Percentiles rank a stretch among this genome's conserved stretches.
These are phyloP conservation scores for Chaetomium strumarium DNA, from an alignment of 2,329 filamentous ascomycete species.

Conservation along the genomic window DNA sequence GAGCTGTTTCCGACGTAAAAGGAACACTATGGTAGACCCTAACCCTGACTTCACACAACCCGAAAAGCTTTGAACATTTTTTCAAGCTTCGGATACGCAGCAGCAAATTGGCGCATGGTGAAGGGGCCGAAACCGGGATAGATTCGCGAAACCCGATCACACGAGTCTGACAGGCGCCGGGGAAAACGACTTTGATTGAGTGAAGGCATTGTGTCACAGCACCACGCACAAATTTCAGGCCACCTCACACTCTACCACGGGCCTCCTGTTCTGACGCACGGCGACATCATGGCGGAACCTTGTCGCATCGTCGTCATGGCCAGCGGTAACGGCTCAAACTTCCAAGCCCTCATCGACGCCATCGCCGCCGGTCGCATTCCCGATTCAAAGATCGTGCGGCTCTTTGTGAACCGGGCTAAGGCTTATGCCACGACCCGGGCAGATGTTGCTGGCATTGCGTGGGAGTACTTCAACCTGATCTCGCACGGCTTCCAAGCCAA, in stretches of 20 bases:
- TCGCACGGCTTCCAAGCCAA: conserved; percentile 58
- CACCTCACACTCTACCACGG: not conserved
- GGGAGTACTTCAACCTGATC: conserved; percentile 75
- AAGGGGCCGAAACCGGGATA: not conserved
- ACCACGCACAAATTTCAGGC: not conserved
- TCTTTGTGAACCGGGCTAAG: conserved; percentile 44
- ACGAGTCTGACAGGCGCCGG: not conserved
- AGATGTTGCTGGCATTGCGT: conserved; percentile 57
- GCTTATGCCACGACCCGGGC: conserved; percentile 39
- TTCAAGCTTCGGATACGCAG: not conserved
- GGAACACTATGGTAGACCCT: not conserved
- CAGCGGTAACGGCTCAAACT: conserved; percentile 69
- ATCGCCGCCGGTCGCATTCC: conserved; percentile 36
- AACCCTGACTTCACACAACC: conserved; percentile 4
- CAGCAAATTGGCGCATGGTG: conserved; percentile 13
- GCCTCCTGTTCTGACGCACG: not conserved
- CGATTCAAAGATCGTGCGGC: conserved; percentile 38
- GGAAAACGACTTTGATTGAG: not conserved
- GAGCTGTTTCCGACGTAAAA: not conserved
- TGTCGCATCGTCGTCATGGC: conserved; percentile 62
- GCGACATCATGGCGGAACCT: conserved; percentile 18
- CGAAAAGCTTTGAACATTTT: conserved; percentile 4
- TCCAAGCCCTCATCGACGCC: conserved; percentile 63
- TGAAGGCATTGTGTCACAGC: not conserved
- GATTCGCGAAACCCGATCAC: no score